phyloP scores from a whole-genome alignment of 2,329 filamentous ascomycete species.

The Remersonia thermophila region DNA sequence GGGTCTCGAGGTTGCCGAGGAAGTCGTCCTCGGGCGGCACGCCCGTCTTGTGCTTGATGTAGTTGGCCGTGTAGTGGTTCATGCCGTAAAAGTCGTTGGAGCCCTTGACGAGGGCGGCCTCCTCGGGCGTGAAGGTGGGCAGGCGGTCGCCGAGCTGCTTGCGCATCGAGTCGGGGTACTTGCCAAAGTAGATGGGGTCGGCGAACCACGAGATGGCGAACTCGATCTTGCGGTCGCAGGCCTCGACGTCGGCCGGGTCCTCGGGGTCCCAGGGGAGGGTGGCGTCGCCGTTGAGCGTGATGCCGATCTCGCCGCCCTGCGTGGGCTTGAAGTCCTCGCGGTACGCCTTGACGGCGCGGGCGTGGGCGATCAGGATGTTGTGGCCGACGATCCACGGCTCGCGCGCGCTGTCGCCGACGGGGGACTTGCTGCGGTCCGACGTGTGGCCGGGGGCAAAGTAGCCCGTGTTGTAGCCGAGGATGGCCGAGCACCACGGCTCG shows the following conservation, averaged over 20 bases:
- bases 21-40: conserved; percentile 53
- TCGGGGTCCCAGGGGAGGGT: conserved; percentile 71
- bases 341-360: conserved; percentile 68
- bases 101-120: conserved; percentile 62
- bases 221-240: conserved; percentile 69
- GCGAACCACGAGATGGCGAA: conserved; percentile 83
- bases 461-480: conserved; percentile 68
- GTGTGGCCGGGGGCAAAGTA: conserved; percentile 73
- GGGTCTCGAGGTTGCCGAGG: conserved; percentile 61
- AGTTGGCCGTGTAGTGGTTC: conserved; percentile 90
- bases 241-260: conserved; percentile 63
- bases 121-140: conserved; percentile 61
- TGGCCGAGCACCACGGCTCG: conserved; percentile 75
- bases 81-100: conserved; percentile 90
- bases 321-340: conserved; percentile 67
- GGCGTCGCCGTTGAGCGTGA: conserved; percentile 78
- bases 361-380: conserved; percentile 69
- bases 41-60: conserved; percentile 59
- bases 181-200: conserved; percentile 74
- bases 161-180: conserved; percentile 74
- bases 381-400: conserved; percentile 80
- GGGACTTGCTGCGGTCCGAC: conserved; percentile 58
- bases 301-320: conserved; percentile 67
- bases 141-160: conserved; percentile 68
- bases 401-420: conserved; percentile 58